Evolutionary conservation across 495 filamentous ascomycete species (phyloP).

Genomic region (Penicillium cataractarum): DNA sequence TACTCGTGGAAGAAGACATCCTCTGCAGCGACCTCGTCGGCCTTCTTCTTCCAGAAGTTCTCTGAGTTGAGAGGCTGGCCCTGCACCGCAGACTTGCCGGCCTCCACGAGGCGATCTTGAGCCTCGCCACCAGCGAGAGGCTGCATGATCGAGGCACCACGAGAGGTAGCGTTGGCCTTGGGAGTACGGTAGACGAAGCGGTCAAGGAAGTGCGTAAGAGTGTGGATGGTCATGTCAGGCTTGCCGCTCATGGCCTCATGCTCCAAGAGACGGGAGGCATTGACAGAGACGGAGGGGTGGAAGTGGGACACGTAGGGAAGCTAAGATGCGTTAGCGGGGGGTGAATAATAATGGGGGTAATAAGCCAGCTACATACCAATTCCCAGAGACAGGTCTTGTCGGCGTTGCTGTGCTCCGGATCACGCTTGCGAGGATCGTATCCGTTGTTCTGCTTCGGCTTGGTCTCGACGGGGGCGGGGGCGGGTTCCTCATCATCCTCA

Average conservation of each 20-base stretch:
- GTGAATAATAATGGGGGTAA: background rate
- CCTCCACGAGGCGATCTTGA: constrained; percentile 66
- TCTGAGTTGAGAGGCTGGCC: constrained; percentile 74
- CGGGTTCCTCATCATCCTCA: constrained; percentile 46
- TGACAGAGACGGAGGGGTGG: constrained; percentile 94
- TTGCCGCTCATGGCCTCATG: constrained; percentile 74
- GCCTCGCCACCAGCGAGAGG: constrained; percentile 72
- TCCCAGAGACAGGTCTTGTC: constrained; percentile 93
- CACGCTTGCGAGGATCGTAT: constrained; percentile 88
- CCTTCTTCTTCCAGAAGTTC: constrained; percentile 87
- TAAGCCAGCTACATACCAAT: constrained; percentile 49
- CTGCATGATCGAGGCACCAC: constrained; percentile 93
- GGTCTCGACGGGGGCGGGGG: constrained; percentile 19
- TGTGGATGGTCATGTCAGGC: constrained; percentile 84
- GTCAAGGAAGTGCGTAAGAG: constrained; percentile 92
- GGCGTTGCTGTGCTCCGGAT: constrained; percentile 89
- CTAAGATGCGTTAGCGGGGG: constrained; percentile 30
- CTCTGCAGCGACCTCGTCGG: constrained; percentile 82
- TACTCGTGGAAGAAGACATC: constrained; percentile 99
- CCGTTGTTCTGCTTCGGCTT: constrained; percentile 35
- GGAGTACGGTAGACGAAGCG: constrained; percentile 94
- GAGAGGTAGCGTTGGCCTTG: constrained; percentile 62
- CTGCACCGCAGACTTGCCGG: constrained; percentile 47
- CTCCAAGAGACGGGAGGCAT: constrained; percentile 68
- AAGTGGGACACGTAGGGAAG: constrained; percentile 80